Conservation (phyloP, 2,329 filamentous ascomycete species). For the Fusarium temperatum region DNA sequence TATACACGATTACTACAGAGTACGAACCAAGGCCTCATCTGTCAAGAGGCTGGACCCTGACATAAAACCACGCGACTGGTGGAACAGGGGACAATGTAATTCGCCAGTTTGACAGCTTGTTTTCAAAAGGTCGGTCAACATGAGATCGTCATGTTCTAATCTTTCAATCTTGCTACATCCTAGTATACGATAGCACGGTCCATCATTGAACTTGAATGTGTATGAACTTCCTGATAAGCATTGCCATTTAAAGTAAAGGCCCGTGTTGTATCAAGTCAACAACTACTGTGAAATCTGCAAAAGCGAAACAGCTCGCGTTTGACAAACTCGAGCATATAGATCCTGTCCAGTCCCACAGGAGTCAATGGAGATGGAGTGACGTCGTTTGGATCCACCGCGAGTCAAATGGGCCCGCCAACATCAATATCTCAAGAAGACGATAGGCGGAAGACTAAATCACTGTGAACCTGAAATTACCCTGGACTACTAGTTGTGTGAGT, state of each 20-base stretch:
- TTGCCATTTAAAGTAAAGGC: background rate
- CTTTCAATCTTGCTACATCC: slow-evolving; percentile 10
- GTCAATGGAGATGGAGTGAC: slow-evolving; percentile 24
- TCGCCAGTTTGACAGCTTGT: slow-evolving; percentile 8
- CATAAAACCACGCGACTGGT: slow-evolving; percentile 1
- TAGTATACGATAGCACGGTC: slow-evolving; percentile 5
- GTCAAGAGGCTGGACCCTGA: background rate
- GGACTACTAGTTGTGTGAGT: slow-evolving; percentile 21
- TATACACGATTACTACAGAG: background rate
- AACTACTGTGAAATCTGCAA: background rate
- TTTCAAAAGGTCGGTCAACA: slow-evolving; percentile 23
- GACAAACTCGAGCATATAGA: background rate
- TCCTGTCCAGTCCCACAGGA: background rate
- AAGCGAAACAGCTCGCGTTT: background rate
- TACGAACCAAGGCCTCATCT: background rate
- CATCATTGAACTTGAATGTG: background rate
- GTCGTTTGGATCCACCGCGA: slow-evolving; percentile 31
- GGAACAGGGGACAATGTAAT: slow-evolving; percentile 14
- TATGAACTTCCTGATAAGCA: background rate
- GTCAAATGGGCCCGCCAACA: slow-evolving; percentile 23
- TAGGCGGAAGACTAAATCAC: slow-evolving; percentile 28
- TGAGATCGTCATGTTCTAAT: slow-evolving; percentile 28
- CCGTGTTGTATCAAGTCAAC: background rate
- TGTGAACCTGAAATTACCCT: slow-evolving; percentile 21
- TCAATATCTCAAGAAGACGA: slow-evolving; percentile 26